These are phyloP conservation scores for Cercophora samala DNA, from an alignment of 495 filamentous ascomycete species.

Conservation along the genomic window DNA sequence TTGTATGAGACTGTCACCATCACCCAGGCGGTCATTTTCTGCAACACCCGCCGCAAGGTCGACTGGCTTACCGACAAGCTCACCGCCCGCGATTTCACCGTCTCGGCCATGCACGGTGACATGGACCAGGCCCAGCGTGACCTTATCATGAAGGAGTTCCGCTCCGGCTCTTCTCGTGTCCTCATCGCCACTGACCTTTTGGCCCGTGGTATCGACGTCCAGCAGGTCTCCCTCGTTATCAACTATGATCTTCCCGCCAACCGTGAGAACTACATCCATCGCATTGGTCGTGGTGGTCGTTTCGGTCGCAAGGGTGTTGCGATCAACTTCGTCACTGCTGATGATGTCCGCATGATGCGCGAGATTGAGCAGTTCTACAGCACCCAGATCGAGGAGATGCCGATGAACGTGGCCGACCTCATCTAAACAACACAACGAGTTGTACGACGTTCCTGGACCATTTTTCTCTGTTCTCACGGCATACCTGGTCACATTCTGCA, in stretches of 20 bases:
- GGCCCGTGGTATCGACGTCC: slow-evolving; percentile 97
- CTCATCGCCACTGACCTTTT: slow-evolving; percentile 98
- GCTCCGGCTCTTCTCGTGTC: slow-evolving; percentile 91
- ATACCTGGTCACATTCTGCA: slow-evolving; percentile 26
- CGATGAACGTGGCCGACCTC: slow-evolving; percentile 84
- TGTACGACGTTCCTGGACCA: slow-evolving; percentile 15
- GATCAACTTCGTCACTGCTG: slow-evolving; percentile 98
- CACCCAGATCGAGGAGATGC: slow-evolving; percentile 99
- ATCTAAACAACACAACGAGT: slow-evolving; percentile 38
- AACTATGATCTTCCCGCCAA: slow-evolving; percentile 99
- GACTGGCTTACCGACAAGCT: slow-evolving; percentile 99
- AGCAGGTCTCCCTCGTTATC: slow-evolving; percentile 98
- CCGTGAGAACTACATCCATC: slow-evolving; percentile 99
- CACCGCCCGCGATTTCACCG: slow-evolving; percentile 95
- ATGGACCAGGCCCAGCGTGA: slow-evolving; percentile 98
- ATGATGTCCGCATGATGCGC: slow-evolving; percentile 94
- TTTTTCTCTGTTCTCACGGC: slow-evolving; percentile 23
- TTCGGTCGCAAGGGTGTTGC: slow-evolving; percentile 99
- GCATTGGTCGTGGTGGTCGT: slow-evolving; percentile 91
- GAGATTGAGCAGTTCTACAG: slow-evolving; percentile 97
- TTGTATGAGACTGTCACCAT: slow-evolving; percentile 99
- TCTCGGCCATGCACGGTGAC: slow-evolving; percentile 97
- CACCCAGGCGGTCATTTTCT: slow-evolving; percentile 99
- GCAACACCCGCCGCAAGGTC: slow-evolving; percentile 98
- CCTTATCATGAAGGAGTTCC: slow-evolving; percentile 98